A percentile compares a stretch with the other conserved stretches of the same genome.
These are phyloP conservation scores for Otatea glauca DNA, from an alignment of 176 grass and related monocot species.

Conservation along the genomic window DNA sequence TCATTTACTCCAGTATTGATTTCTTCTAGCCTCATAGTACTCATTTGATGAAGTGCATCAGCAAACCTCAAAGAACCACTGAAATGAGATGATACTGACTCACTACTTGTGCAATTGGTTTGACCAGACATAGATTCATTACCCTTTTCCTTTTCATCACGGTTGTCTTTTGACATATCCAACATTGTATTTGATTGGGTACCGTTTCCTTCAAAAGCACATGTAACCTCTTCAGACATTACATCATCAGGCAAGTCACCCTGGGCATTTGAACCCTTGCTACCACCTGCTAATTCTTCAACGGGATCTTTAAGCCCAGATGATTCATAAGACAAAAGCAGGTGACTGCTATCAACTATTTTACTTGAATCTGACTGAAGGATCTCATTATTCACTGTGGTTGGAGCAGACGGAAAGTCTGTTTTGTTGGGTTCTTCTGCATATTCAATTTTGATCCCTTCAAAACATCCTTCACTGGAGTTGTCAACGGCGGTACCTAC, in stretches of 20 bases:
- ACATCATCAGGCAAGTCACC: constrained; percentile 27
- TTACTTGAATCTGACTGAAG: constrained; percentile 42
- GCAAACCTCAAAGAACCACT: constrained; percentile 43
- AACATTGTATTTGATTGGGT: constrained; percentile 23
- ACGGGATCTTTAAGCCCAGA: constrained; percentile 26
- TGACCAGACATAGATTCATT: constrained; percentile 23
- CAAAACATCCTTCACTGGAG: constrained; percentile 30
- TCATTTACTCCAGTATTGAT: constrained; percentile 12
- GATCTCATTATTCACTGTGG: background rate
- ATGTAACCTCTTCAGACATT: constrained; percentile 33
- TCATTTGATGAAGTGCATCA: constrained; percentile 38
- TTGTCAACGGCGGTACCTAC: constrained; percentile 7
- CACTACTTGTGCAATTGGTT: constrained; percentile 19
- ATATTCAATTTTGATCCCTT: constrained; percentile 21
- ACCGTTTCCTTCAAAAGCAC: constrained; percentile 30
- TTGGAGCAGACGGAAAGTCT: constrained; percentile 25
- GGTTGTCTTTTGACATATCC: constrained; percentile 25
- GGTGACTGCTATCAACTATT: constrained; percentile 30
- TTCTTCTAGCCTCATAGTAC: constrained; percentile 42
- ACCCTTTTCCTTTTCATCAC: constrained; percentile 41
- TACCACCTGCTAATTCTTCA: constrained; percentile 26
- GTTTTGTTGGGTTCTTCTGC: constrained; percentile 26
- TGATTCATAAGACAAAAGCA: constrained; percentile 32
- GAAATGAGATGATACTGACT: constrained; percentile 39
- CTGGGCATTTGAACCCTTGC: constrained; percentile 11